Conservation (phyloP, 495 filamentous ascomycete species). For the Penicillium taxi region DNA sequence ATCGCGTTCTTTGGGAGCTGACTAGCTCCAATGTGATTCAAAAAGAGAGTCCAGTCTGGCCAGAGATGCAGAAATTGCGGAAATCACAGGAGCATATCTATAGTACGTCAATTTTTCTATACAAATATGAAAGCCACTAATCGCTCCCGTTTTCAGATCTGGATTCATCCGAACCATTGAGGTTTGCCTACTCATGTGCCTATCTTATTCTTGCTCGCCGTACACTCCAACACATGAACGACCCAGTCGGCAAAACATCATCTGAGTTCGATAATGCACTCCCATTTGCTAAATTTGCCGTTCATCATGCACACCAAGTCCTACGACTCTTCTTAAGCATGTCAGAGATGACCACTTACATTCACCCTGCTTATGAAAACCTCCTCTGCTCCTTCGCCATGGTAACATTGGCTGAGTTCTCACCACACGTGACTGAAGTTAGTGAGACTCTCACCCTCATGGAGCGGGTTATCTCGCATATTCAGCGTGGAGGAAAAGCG, state of each 20-base stretch:
- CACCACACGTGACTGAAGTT: conserved; percentile 3
- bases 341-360: conserved; percentile 12
- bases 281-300: conserved; percentile 8
- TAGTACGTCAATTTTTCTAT: conserved; percentile 1
- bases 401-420: conserved; percentile 13
- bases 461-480: conserved; percentile 14
- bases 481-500: conserved; percentile 13
- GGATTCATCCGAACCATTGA: conserved; percentile 14
- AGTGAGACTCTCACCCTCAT: conserved; percentile 3
- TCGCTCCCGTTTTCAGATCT: conserved; percentile 5
- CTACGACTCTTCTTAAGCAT: conserved; percentile 8
- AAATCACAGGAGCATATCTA: conserved; percentile 11
- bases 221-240: conserved; percentile 4
- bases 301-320: conserved; percentile 4
- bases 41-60: conserved; percentile 4
- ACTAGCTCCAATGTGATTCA: conserved; percentile 9
- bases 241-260: background rate
- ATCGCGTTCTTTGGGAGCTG: conserved; percentile 9
- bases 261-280: background rate
- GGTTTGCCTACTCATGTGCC: conserved; percentile 14
- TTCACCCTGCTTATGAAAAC: conserved; percentile 14
- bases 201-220: conserved; percentile 13
- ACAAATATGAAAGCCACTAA: background rate
- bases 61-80: conserved; percentile 10
- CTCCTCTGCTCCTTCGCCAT: conserved; percentile 14